Evolutionary conservation across 2,329 filamentous ascomycete species (phyloP), one percentile per base, ranked within the genome.

Genomic region (Amesomyces nigricolor): DNA sequence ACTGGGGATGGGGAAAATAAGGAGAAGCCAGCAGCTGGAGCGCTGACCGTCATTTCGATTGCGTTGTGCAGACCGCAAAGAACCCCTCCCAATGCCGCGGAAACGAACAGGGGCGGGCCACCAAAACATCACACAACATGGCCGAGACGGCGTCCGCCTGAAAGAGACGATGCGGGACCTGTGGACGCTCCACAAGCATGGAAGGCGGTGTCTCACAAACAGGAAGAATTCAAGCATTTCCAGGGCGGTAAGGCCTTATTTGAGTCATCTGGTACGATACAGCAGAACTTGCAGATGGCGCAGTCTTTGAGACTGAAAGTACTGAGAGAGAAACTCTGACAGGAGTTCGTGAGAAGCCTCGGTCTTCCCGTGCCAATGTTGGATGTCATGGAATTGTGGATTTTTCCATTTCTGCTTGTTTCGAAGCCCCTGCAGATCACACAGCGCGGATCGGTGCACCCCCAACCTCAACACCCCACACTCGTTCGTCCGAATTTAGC

Each of bases 51-150:
- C 49, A 56, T 56, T 58, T 53, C 45, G 45, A 53, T n/a, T 53
- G 44, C 42, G 37, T 51, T 35, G 32, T 35, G 32, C 32, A 35
- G 32, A 13, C 30, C 40, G 29, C 47, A 44, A 30, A 51, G 47
- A 45, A 30, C 53, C 50, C 22, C 22, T 39, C 53, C 51, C 46
- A 57, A 40, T 57, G 58, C 58, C 59, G 62, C 51, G 60, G 57
- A 53, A 62, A 61, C 57, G 45, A 52, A 59, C 61, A 57, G 49
- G 57, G 61, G 51, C 56, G 55, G 61, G 51, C 56, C 62, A 61
- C 44, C 38, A 54, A 43, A 44, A 53, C 47, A 51, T 17, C 38
- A 48, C 40, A 30, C 40, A 50, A 53, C 22, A 26, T 4, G 22
- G 22, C 22, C 22, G 46, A 35, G 38, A 11, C 32, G 4, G 14